Evolutionary conservation across 2,329 filamentous ascomycete genomes (phyloP), one percentile per base, ranked within the genome.

Genomic region (Aspergillus pseudonomiae): DNA sequence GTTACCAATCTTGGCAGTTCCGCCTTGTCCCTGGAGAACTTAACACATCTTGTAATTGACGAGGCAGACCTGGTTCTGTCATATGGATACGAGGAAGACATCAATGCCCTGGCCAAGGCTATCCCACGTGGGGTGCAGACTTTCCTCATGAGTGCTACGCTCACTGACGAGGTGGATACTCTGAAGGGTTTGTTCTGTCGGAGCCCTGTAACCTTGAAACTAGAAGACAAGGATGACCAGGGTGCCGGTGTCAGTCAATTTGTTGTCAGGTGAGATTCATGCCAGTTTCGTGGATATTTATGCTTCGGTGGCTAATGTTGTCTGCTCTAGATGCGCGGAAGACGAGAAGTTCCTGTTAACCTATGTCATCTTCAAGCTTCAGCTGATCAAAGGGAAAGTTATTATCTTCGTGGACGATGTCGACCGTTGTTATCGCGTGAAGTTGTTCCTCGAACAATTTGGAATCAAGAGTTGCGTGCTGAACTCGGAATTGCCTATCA

Each of bases 381-480:
- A 95, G 76, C 83, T 98, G 58, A 90, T 99, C 74, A 96, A 94
- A 77, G 95, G 95, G 67, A 98, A 98, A 78, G 91, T 91, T 63
- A 91, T 93, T 57, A 86, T 93, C 54, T 93, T 93, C 69, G 93
- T 97, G 7, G 90, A 88, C 32, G 93, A 97, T 69, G 90, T 96
- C 60, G 94, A 97, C 78, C 82, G 90, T 67, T 96, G 91, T 71
- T 99, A 99, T 79, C 88, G 95, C 41, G 81, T 99, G 28, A 97
- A 97, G 79, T 85, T 99, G 9, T 99, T 95, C 75, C 86, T 99
- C 59, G 95, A 99, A 78, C 95, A 99, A 75, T 99, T 99, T 74
- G 94, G 93, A 54, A 94, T 97, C 74, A 91, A 93, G 75, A 94
- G 92, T 72, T 96, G 92, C 78, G 92, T 97, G 32, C 82, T 99